Evolutionary conservation across 2,329 filamentous ascomycete genomes (phyloP), one percentile per base, ranked within the genome.

Genomic region (Anthostomella pinea): DNA sequence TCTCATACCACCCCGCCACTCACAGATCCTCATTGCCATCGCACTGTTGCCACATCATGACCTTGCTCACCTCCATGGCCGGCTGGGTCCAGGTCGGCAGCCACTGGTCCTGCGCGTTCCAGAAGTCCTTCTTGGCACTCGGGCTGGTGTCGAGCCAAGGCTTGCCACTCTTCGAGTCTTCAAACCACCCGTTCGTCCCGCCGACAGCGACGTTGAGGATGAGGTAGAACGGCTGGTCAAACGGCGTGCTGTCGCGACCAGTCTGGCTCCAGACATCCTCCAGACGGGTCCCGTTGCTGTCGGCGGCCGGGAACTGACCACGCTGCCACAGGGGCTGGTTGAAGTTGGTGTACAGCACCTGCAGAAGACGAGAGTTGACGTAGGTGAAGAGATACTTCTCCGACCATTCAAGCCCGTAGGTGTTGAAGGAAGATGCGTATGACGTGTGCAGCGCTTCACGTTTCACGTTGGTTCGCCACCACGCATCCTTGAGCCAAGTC

Each of bases 331-430:
- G 75, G 8, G 77, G 72, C 51, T 76, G 58, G 51, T 83, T 68
- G 54, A 89, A 89, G 60, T 82, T 85, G 50, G 77, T 82, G 68
- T 89, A 94, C 44, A 88, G 73, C 33, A 91, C 85, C 60, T 91
- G 86, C 18, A 89, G 70, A 14, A 94, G 76, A 9, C 85, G 81
- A 29, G 77, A 83, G 70, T 93, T 84, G 67, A 94, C 74, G 59
- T 89, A 94, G 16, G 85, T 90, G 68, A 91, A 94, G 41, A 93
- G 68, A 61, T 94, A 93, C 62, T 90, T 91, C 52, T 91, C 77
- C 33, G 80, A 88, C 87, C 87, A 94, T 64, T 94, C 87, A 3
- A 94, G 63, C 10, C 87, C 87, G 53, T 81, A 94, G 0, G 77
- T 87, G 67, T 94, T 85, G 67, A 81, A 87, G 16, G 65, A 75